A percentile compares a stretch with the other conserved stretches of the same genome.
phyloP scores from a whole-genome alignment of 1,284 basidiomycete species.

The Austroboletus olivaceoglutinosus region DNA sequence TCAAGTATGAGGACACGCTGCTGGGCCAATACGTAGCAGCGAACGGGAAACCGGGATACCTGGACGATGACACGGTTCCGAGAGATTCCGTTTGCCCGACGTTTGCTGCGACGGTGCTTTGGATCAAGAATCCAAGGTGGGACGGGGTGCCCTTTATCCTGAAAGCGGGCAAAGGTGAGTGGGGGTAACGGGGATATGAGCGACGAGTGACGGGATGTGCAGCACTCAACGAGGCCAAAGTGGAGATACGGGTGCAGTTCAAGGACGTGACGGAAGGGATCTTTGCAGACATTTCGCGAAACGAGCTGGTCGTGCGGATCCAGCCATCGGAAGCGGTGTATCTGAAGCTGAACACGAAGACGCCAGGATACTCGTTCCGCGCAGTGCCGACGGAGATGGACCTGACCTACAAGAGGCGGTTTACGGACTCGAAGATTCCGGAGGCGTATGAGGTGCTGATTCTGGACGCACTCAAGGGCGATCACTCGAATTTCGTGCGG shows the following conservation, averaged over 20 bases:
- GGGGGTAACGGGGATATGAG: constrained; percentile 2
- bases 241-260: constrained; percentile 95
- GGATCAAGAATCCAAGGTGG: constrained; percentile 94
- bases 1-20: constrained; percentile 74
- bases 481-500: constrained; percentile 91
- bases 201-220: constrained; percentile 6
- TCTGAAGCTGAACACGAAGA: constrained; percentile 93
- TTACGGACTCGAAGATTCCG: constrained; percentile 84
- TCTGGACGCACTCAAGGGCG: constrained; percentile 84
- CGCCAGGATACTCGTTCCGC: constrained; percentile 84
- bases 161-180: constrained; percentile 91
- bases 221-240: constrained; percentile 96
- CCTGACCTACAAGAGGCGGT: constrained; percentile 93
- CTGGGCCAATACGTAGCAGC: constrained; percentile 90
- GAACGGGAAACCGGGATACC: constrained; percentile 93
- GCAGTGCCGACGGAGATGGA: constrained; percentile 96
- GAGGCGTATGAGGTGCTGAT: constrained; percentile 94
- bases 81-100: constrained; percentile 90
- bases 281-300: constrained; percentile 91
- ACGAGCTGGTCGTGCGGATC: constrained; percentile 94
- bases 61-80: constrained; percentile 93
- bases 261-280: constrained; percentile 95
- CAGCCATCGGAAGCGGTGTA: constrained; percentile 95
- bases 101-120: constrained; percentile 83
- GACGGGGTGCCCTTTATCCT: constrained; percentile 97